phyloP scores from a whole-genome alignment of 148 eudicot species.

The Tetragonia tetragonoides region DNA sequence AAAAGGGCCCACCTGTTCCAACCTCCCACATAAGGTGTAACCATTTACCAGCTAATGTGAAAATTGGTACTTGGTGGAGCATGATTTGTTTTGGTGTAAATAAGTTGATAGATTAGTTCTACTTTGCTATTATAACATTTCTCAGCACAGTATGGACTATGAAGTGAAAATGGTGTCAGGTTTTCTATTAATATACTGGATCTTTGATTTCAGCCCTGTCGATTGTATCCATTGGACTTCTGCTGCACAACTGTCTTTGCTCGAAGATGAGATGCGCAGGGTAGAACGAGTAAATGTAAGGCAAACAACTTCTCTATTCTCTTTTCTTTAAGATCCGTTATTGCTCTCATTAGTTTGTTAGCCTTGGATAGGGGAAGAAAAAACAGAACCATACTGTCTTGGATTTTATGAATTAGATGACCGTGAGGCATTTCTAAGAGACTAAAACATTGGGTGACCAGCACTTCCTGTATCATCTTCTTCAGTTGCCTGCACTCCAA shows the following conservation, averaged over 20 bases:
- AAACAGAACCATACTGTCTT: background rate
- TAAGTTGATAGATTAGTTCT: background rate
- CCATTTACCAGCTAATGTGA: background rate
- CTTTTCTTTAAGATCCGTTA: background rate
- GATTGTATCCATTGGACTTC: constrained; percentile 99
- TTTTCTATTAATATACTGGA: background rate
- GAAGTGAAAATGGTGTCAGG: background rate
- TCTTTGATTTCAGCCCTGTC: constrained; percentile 68
- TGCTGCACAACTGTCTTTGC: constrained; percentile 90
- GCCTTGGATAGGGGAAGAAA: background rate
- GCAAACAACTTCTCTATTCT: background rate
- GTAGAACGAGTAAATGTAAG: constrained; percentile 96
- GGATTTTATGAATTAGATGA: background rate
- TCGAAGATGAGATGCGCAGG: constrained; percentile 98
- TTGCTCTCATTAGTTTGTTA: background rate
- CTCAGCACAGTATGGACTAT: too few relatives aligned
- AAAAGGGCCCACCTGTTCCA: background rate
- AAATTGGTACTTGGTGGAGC: background rate
- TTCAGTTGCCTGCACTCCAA: too few relatives aligned
- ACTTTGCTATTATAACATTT: background rate
- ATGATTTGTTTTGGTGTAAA: background rate
- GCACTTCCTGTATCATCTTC: too few relatives aligned
- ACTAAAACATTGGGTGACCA: too few relatives aligned
- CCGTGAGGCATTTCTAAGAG: background rate
- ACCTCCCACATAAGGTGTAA: background rate